These are phyloP conservation scores for Starmerella cellae DNA, from an alignment of 805 yeast genomes.

Conservation along the genomic window DNA sequence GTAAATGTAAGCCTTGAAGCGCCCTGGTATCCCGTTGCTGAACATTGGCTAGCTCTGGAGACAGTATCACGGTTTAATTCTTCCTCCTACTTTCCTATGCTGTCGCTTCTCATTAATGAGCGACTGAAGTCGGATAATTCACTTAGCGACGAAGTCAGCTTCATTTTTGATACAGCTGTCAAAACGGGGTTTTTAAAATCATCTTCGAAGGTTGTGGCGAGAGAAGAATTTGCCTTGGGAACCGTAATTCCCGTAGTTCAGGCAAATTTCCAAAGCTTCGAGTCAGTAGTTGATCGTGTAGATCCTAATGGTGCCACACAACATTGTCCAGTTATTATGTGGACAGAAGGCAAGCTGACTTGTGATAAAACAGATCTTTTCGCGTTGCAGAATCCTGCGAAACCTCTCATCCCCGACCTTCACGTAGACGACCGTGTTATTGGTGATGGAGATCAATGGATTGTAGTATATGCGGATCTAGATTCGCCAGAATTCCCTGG, in stretches of 20 bases:
- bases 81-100: slow-evolving; percentile 27
- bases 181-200: slow-evolving; percentile 13
- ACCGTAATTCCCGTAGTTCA: slow-evolving; percentile 48
- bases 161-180: slow-evolving; percentile 17
- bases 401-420: slow-evolving; percentile 15
- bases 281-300: slow-evolving; percentile 23
- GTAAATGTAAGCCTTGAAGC: slow-evolving; percentile 11
- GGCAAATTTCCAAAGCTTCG: slow-evolving; percentile 47
- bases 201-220: slow-evolving; percentile 21
- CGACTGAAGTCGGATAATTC: slow-evolving; percentile 9
- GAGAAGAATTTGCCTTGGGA: slow-evolving; percentile 37
- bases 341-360: slow-evolving; percentile 41
- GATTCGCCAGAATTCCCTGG: slow-evolving; percentile 36
- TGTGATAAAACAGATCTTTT: slow-evolving; percentile 62
- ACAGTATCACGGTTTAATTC: slow-evolving; percentile 25
- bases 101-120: slow-evolving; percentile 20
- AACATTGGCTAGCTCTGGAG: slow-evolving; percentile 19
- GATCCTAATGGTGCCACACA: slow-evolving; percentile 21
- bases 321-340: slow-evolving; percentile 37
- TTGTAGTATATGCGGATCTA: slow-evolving; percentile 57
- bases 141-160: slow-evolving; percentile 15
- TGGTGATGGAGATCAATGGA: slow-evolving; percentile 41
- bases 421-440: slow-evolving; percentile 49
- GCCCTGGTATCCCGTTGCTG: slow-evolving; percentile 8
- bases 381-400: slow-evolving; percentile 44